phyloP scores from a whole-genome alignment of 441 rosid genomes.

The Adansonia rubrostipa region DNA sequence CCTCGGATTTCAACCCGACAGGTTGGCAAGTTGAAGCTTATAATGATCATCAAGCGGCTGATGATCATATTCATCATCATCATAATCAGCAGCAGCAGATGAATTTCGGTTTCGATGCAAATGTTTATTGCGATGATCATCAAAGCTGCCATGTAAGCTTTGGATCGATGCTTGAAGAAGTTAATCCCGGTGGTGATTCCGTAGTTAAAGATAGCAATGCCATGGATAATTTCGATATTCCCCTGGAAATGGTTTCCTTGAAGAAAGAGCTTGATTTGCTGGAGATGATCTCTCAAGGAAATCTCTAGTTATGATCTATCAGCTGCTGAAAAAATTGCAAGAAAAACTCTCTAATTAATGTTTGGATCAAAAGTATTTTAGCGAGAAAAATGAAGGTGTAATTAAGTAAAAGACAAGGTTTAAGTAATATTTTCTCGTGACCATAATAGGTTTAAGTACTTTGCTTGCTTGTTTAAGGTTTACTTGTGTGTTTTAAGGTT shows the following conservation, averaged over 20 bases:
- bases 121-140: not conserved
- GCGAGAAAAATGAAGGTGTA: not conserved
- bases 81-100: not conserved
- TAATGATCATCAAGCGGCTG: not conserved
- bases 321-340: not conserved
- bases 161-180: slow-evolving; percentile 29
- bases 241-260: slow-evolving; percentile 25
- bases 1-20: not conserved
- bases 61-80: not conserved
- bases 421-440: not conserved
- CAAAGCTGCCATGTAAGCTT: slow-evolving; percentile 13
- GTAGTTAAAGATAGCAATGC: slow-evolving; percentile 15
- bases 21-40: not conserved
- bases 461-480: not conserved
- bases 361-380: not conserved
- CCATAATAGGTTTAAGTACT: not conserved
- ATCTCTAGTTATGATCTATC: not conserved
- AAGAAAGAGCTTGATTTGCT: slow-evolving; percentile 43
- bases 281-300: slow-evolving; percentile 42
- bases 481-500: not conserved
- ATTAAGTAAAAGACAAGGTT: not conserved
- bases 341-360: not conserved
- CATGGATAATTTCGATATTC: not conserved
- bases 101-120: slow-evolving; percentile 8
- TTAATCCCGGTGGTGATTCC: not conserved